Base-by-base conservation (phyloP, 768 basidiomycete species). In the Pulveroboletus sp. region DNA sequence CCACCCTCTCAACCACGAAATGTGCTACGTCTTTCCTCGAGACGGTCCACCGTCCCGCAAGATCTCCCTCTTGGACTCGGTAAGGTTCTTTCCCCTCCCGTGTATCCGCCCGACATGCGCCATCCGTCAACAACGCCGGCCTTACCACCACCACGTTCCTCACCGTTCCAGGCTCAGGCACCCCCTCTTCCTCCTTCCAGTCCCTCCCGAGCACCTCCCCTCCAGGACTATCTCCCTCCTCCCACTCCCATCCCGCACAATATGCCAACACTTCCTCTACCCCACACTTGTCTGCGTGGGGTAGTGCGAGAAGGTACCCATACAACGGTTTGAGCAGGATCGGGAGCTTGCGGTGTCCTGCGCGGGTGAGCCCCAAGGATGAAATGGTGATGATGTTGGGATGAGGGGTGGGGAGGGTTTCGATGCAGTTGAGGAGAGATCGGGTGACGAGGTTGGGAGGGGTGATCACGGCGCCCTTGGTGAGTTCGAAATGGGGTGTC, bases 11-110 rank as follows among this genome's bases (percentile, higher is more conserved):
- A 4, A 73, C 76, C 13, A 87, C 58, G 63, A 86, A 86, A 67
- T 86, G 82, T 1, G 78, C 81, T 2, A 83, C 80, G 58, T 87
- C 85, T 56, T 69, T 72, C 57, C 84, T 73, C 32, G 83, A 82
- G 4, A 87, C 59, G n/a, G 75, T 76, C 58, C 73, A 86, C 4
- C 69, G 69, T 12, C 62, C 49, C 4, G 29, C 6, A 11, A 79
- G 11, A n/a, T 79, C 73, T 16, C 61, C 67, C 27, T 72, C 76
- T 12, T 65, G 68, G 10, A 74, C 73, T 19, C 69, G 57, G 61
- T 85, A 85, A 0, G 72, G 59, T 13, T 10, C 33, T 20, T 14
- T 19, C 1, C 45, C 25, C 2, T 11, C 16, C 36, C 4, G 23
- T 5, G 34, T 57, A 21, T 65, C 63, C 7, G 51, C 57, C 5